Percentiles rank a stretch among this genome's conserved stretches.
These are phyloP conservation scores for Penicillium olsonii DNA, from an alignment of 2,329 filamentous ascomycete species.

Conservation along the genomic window DNA sequence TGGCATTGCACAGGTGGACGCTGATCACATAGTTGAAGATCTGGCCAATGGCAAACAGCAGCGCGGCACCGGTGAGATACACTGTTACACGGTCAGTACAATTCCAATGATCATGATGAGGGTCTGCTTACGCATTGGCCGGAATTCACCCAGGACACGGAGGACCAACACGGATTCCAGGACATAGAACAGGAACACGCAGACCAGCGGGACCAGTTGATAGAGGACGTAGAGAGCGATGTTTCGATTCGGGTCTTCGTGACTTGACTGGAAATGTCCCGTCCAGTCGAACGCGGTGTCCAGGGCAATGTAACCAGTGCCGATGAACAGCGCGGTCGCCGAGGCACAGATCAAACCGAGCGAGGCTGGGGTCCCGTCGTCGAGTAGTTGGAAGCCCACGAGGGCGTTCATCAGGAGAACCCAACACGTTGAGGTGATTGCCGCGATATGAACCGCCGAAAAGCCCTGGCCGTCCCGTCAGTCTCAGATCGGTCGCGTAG, in stretches of 20 bases:
- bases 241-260: constrained; percentile 62
- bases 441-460: constrained; percentile 83
- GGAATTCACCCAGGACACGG: constrained; percentile 79
- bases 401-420: constrained; percentile 87
- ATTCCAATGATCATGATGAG: neutral
- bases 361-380: constrained; percentile 87
- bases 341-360: constrained; percentile 73
- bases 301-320: constrained; percentile 92
- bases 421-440: constrained; percentile 87
- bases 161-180: constrained; percentile 83
- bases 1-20: constrained; percentile 82
- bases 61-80: constrained; percentile 70
- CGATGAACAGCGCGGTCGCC: constrained; percentile 72
- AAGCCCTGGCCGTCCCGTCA: constrained; percentile 63
- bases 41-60: constrained; percentile 89
- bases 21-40: constrained; percentile 96
- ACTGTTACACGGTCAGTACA: constrained; percentile 47
- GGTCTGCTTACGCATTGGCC: constrained; percentile 72
- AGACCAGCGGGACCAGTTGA: constrained; percentile 83
- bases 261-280: constrained; percentile 68
- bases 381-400: constrained; percentile 89
- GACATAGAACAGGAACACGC: constrained; percentile 83
- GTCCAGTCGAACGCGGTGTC: constrained; percentile 91
- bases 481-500: neutral
- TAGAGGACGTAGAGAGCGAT: constrained; percentile 94